Conservation (phyloP, 1,139 yeast species). For the Geotrichum histeridarum region DNA sequence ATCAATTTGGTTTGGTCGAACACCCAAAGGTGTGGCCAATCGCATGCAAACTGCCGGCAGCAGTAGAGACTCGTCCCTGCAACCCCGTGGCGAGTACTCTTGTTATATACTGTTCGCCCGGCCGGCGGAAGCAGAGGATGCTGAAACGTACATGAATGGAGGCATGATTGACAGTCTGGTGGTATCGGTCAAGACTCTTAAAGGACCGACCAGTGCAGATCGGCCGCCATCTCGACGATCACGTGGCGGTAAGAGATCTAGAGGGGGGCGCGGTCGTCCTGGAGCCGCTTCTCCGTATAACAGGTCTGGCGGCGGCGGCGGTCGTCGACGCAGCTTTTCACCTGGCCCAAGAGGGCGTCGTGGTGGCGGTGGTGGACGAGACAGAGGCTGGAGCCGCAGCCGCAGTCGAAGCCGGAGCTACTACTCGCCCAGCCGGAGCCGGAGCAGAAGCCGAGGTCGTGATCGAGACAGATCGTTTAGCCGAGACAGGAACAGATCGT, state of each 20-base stretch:
- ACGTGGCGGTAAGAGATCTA: neutral
- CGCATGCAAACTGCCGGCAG: slow-evolving; percentile 1
- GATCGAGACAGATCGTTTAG: slow-evolving; percentile 11
- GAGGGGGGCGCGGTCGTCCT: neutral
- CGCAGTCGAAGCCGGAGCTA: slow-evolving; percentile 13
- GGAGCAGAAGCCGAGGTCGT: slow-evolving; percentile 12
- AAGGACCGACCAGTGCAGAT: slow-evolving; percentile 17
- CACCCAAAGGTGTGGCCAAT: slow-evolving; percentile 2
- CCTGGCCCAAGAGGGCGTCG: neutral
- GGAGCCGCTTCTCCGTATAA: neutral
- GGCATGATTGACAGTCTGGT: slow-evolving; percentile 29
- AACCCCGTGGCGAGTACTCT: slow-evolving; percentile 14
- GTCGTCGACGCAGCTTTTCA: neutral
- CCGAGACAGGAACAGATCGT: slow-evolving; percentile 5
- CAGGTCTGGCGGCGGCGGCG: neutral
- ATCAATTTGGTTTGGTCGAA: slow-evolving; percentile 22
- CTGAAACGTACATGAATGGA: slow-evolving; percentile 27
- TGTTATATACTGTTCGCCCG: slow-evolving; percentile 23
- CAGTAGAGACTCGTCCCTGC: neutral
- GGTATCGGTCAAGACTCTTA: slow-evolving; percentile 22
- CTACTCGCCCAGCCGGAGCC: slow-evolving; percentile 1
- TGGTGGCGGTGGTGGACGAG: slow-evolving; percentile 12
- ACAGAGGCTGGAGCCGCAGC: slow-evolving; percentile 15
- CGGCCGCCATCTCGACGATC: slow-evolving; percentile 4
- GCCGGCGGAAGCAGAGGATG: slow-evolving; percentile 27